Evolutionary conservation across 1,139 yeast genomes (phyloP).

Genomic region (Ogataea hybrid): DNA sequence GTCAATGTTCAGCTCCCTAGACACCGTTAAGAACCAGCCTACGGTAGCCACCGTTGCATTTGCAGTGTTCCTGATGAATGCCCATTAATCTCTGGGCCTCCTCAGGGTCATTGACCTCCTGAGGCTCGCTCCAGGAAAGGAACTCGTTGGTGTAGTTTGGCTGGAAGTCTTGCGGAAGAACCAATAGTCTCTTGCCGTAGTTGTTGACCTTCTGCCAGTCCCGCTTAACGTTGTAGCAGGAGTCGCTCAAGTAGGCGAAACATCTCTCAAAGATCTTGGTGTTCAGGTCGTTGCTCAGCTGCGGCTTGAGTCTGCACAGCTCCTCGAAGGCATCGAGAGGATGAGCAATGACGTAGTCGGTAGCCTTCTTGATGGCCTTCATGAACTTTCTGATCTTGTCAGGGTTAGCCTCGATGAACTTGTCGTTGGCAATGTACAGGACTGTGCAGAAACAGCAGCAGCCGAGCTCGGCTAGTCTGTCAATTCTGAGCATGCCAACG

Average conservation of each 20-base stretch:
- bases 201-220: conserved; percentile 57
- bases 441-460: conserved; percentile 62
- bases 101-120: conserved; percentile 45
- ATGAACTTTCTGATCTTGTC: conserved; percentile 45
- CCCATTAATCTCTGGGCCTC: conserved; percentile 47
- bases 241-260: conserved; percentile 52
- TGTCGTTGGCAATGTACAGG: conserved; percentile 53
- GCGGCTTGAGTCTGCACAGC: conserved; percentile 48
- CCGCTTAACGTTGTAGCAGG: conserved; percentile 52
- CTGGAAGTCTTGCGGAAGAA: conserved; percentile 47
- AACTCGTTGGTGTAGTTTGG: conserved; percentile 53
- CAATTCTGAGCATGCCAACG: conserved; percentile 57
- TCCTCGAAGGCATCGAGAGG: conserved; percentile 49
- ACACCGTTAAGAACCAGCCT: conserved; percentile 35
- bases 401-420: conserved; percentile 48
- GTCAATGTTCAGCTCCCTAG: conserved; percentile 1
- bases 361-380: conserved; percentile 49
- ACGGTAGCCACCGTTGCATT: conserved; percentile 49
- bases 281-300: conserved; percentile 42
- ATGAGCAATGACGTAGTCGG: conserved; percentile 43
- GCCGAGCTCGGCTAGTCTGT: conserved; percentile 54
- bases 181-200: conserved; percentile 53
- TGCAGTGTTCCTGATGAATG: conserved; percentile 46
- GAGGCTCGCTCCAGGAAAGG: conserved; percentile 50
- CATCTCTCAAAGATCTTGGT: conserved; percentile 52